A percentile compares a stretch with the other conserved stretches of the same genome.
phyloP scores from a whole-genome alignment of 352 stramenopile species.

The Globisporangium okanoganense region DNA sequence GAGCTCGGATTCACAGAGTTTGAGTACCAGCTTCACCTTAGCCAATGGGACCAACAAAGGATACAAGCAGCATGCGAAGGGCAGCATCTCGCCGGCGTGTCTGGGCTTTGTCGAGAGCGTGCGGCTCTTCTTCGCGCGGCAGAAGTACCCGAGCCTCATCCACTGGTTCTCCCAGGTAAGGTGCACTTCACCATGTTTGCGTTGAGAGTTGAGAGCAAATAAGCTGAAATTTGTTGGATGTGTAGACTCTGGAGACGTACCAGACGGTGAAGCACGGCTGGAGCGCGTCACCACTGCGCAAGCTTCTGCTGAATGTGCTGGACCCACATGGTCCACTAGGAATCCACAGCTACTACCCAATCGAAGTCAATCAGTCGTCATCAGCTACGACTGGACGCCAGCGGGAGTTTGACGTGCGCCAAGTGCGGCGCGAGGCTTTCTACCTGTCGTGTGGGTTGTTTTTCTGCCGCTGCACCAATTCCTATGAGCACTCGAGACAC shows the following conservation, averaged over 20 bases:
- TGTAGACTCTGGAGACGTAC: slow-evolving; percentile 73
- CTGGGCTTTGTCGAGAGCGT: slow-evolving; percentile 66
- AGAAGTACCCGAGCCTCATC: slow-evolving; percentile 79
- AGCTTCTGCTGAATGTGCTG: slow-evolving; percentile 69
- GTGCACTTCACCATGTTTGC: not conserved
- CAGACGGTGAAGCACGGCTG: slow-evolving; percentile 70
- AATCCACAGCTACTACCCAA: slow-evolving; percentile 80
- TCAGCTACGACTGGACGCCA: not conserved
- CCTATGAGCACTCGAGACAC: slow-evolving; percentile 52
- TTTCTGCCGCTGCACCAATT: slow-evolving; percentile 51
- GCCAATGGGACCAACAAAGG: not conserved
- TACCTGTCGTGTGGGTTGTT: slow-evolving; percentile 76
- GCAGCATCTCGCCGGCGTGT: slow-evolving; percentile 35
- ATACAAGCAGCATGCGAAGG: slow-evolving; percentile 7
- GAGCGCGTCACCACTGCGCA: slow-evolving; percentile 53
- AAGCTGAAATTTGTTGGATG: not conserved
- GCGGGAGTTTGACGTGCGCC: slow-evolving; percentile 32
- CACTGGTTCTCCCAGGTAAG: slow-evolving; percentile 81
- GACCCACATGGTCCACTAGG: slow-evolving; percentile 76
- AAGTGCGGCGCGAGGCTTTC: slow-evolving; percentile 69
- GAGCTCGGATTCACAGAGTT: not conserved
- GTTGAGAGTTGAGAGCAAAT: not conserved
- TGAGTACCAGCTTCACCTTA: not conserved
- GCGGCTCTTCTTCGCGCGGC: slow-evolving; percentile 74
- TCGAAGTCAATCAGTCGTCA: slow-evolving; percentile 18